These are phyloP conservation scores for Termitomyces sp. DNA, from an alignment of 768 basidiomycete genomes.

Conservation along the genomic window DNA sequence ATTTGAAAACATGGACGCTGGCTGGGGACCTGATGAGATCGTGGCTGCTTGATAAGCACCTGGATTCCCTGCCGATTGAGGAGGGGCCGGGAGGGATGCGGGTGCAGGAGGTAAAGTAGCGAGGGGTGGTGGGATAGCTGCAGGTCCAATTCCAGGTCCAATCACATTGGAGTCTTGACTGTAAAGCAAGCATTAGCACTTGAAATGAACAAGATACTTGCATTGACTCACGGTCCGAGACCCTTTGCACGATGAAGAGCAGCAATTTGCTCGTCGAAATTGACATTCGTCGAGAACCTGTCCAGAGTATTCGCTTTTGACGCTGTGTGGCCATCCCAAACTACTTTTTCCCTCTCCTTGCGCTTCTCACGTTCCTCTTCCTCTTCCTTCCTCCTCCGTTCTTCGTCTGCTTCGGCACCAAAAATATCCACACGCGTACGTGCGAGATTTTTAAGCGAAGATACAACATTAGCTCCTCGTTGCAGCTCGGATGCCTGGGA, in stretches of 20 bases:
- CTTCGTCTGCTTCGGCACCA: conserved; percentile 90
- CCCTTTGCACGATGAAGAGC: conserved; percentile 93
- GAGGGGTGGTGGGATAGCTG: conserved; percentile 63
- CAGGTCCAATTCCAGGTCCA: conserved; percentile 84
- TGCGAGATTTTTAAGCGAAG: conserved; percentile 89
- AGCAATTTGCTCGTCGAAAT: conserved; percentile 97
- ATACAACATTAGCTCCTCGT: conserved; percentile 89
- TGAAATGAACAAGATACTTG: background rate
- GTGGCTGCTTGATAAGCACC: conserved; percentile 76
- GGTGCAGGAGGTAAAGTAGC: conserved; percentile 63
- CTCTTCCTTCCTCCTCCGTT: conserved; percentile 79
- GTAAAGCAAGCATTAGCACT: conserved; percentile 6
- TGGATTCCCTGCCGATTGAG: conserved; percentile 38
- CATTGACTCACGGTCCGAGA: conserved; percentile 66
- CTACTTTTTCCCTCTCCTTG: conserved; percentile 89
- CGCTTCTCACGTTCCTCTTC: conserved; percentile 77
- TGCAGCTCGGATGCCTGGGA: conserved; percentile 84
- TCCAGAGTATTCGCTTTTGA: conserved; percentile 88
- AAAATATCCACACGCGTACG: conserved; percentile 97
- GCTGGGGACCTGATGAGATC: conserved; percentile 88
- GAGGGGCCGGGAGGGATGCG: conserved; percentile 68
- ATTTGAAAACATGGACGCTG: conserved; percentile 59
- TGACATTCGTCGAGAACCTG: conserved; percentile 90
- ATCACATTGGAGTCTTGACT: conserved; percentile 77
- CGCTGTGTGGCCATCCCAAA: conserved; percentile 98